phyloP scores from a whole-genome alignment of 306 rosid species.

The Castanea crenata region DNA sequence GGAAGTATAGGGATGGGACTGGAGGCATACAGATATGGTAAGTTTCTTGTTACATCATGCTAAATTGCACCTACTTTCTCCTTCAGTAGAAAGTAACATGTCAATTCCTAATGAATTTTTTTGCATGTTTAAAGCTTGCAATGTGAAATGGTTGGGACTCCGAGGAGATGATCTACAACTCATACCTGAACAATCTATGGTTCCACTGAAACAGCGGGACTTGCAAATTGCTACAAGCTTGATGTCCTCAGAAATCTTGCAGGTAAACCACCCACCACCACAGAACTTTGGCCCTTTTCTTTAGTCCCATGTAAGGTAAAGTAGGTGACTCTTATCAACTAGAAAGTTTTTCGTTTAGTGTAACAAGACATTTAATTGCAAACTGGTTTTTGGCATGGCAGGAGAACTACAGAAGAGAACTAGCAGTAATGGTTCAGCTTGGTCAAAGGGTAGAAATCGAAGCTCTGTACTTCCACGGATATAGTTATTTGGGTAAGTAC shows the following conservation, averaged over 20 bases:
- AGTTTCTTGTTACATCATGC: slow-evolving; percentile 6
- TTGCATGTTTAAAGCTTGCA: slow-evolving; percentile 61
- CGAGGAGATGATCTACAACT: slow-evolving; percentile 64
- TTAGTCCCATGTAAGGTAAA: not conserved
- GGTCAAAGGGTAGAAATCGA: slow-evolving; percentile 81
- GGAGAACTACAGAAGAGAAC: slow-evolving; percentile 78
- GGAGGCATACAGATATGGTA: slow-evolving; percentile 90
- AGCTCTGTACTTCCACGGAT: slow-evolving; percentile 76
- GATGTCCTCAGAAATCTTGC: slow-evolving; percentile 68
- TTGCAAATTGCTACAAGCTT: slow-evolving; percentile 76
- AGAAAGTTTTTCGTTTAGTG: not conserved
- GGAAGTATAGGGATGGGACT: slow-evolving; percentile 94
- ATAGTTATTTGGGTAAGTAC: slow-evolving; percentile 72
- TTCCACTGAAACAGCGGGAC: slow-evolving; percentile 69
- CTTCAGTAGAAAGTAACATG: slow-evolving; percentile 7
- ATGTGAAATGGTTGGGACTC: slow-evolving; percentile 80
- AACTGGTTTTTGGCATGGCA: slow-evolving; percentile 43
- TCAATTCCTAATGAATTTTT: not conserved
- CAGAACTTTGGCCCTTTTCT: not conserved
- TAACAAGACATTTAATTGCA: not conserved
- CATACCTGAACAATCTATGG: slow-evolving; percentile 58
- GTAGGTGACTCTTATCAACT: not conserved
- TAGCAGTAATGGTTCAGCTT: slow-evolving; percentile 60
- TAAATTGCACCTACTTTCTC: not conserved
- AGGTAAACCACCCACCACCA: slow-evolving; percentile 38